Conservation (phyloP, 371 early-diverging fungal species). For the Mortierella sp. region DNA sequence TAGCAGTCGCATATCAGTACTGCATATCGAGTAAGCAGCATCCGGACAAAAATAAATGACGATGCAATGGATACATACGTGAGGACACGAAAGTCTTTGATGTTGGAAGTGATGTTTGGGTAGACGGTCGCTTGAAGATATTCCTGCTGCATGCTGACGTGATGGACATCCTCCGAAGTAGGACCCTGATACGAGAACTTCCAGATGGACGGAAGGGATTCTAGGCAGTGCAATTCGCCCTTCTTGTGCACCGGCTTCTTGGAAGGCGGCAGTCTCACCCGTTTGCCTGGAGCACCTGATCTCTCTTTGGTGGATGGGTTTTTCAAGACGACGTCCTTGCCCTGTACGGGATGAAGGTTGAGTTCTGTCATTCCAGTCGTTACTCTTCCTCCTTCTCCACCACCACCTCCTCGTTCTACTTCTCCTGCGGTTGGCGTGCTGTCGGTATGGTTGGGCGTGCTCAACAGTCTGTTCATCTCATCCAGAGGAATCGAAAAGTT, state of each 20-base stretch:
- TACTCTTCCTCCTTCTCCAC: background rate
- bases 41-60: background rate
- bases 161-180: slow-evolving; percentile 24
- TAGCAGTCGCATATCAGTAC: background rate
- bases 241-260: slow-evolving; percentile 22
- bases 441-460: background rate
- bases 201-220: slow-evolving; percentile 24
- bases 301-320: background rate
- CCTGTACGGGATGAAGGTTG: background rate
- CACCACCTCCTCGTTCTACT: background rate
- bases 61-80: slow-evolving; percentile 18
- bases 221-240: slow-evolving; percentile 23
- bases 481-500: slow-evolving; percentile 24
- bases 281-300: no score
- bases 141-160: slow-evolving; percentile 38
- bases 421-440: background rate
- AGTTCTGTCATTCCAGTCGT: background rate
- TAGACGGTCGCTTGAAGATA: slow-evolving; percentile 19
- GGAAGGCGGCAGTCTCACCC: no score
- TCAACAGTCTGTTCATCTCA: slow-evolving; percentile 27
- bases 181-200: slow-evolving; percentile 34
- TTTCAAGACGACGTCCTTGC: background rate
- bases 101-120: slow-evolving; percentile 18
- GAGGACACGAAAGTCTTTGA: slow-evolving; percentile 30
- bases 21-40: background rate